phyloP scores from a whole-genome alignment of 129 eudicot species.

The Calendula officinalis region DNA sequence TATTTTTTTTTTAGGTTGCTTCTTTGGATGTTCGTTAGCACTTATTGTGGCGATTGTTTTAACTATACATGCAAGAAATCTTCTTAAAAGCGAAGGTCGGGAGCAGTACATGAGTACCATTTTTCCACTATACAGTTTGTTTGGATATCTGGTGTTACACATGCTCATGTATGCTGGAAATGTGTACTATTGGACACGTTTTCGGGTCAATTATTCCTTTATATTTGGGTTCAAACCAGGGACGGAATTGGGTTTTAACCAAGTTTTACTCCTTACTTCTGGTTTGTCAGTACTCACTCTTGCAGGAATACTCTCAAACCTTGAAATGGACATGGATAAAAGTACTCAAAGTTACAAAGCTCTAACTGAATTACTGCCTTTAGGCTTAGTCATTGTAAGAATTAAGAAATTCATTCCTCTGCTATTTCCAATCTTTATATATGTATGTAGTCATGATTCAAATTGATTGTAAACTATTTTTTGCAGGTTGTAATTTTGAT shows the following conservation, averaged over 20 bases:
- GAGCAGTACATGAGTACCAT: constrained; percentile 57
- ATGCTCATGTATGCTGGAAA: constrained; percentile 42
- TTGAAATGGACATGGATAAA: constrained; percentile 55
- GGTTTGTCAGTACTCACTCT: constrained; percentile 57
- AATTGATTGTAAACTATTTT: background rate
- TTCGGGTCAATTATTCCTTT: constrained; percentile 48
- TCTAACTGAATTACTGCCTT: constrained; percentile 53
- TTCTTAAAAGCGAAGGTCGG: constrained; percentile 43
- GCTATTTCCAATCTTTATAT: background rate
- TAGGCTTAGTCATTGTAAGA: constrained; percentile 50
- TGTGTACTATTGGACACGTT: constrained; percentile 42
- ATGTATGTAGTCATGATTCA: background rate
- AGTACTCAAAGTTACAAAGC: constrained; percentile 36
- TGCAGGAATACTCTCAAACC: constrained; percentile 52
- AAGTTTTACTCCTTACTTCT: constrained; percentile 57
- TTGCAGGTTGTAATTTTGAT: constrained; percentile 49
- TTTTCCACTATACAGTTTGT: constrained; percentile 68
- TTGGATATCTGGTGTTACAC: constrained; percentile 49
- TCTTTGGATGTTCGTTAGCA: constrained; percentile 65
- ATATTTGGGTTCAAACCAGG: constrained; percentile 51
- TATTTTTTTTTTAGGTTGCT: constrained; percentile 42
- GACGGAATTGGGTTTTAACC: constrained; percentile 53
- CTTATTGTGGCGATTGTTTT: constrained; percentile 42
- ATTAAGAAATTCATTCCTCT: constrained; percentile 20
- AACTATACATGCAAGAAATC: constrained; percentile 34